Evolutionary conservation across 202 grass and related monocot species (phyloP).

Genomic region (Cymbopogon flexuosus): DNA sequence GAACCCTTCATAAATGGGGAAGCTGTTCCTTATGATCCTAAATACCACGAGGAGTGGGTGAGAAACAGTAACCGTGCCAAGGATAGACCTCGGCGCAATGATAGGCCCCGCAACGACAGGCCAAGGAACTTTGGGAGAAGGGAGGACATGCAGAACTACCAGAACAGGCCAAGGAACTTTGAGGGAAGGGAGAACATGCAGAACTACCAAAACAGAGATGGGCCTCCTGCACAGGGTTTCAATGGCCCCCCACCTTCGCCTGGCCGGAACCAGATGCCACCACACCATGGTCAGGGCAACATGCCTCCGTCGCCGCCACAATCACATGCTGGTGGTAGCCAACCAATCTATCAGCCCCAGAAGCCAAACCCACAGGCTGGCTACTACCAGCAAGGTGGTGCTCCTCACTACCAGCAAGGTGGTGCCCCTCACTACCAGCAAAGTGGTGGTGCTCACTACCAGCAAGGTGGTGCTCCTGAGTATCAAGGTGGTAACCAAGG

Average conservation of each 20-base stretch:
- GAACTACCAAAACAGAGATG: slow-evolving; percentile 15
- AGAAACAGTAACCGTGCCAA: slow-evolving; percentile 51
- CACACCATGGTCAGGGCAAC: slow-evolving; percentile 20
- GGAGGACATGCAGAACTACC: slow-evolving; percentile 60
- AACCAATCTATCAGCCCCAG: slow-evolving; percentile 36
- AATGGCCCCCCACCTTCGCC: slow-evolving; percentile 32
- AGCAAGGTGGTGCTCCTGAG: slow-evolving; percentile 32
- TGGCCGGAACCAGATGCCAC: slow-evolving; percentile 32
- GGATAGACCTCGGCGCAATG: slow-evolving; percentile 43
- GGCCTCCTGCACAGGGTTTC: slow-evolving; percentile 37
- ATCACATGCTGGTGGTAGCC: slow-evolving; percentile 8
- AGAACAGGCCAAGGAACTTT: slow-evolving; percentile 52
- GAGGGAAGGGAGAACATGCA: slow-evolving; percentile 59
- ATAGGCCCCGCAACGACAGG: slow-evolving; percentile 57
- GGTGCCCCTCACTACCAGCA: slow-evolving; percentile 12
- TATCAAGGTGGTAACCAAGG: slow-evolving; percentile 39
- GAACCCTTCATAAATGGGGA: slow-evolving; percentile 63
- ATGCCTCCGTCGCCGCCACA: slow-evolving; percentile 23
- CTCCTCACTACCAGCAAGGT: slow-evolving; percentile 30
- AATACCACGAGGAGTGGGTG: slow-evolving; percentile 73
- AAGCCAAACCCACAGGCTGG: slow-evolving; percentile 28
- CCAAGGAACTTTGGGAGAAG: slow-evolving; percentile 68
- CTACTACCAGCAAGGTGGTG: background rate
- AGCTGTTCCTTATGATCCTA: slow-evolving; percentile 65
- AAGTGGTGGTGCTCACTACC: slow-evolving; percentile 29